Evolutionary conservation across 768 basidiomycete genomes (phyloP).

Genomic region (Boletus reticuloceps): DNA sequence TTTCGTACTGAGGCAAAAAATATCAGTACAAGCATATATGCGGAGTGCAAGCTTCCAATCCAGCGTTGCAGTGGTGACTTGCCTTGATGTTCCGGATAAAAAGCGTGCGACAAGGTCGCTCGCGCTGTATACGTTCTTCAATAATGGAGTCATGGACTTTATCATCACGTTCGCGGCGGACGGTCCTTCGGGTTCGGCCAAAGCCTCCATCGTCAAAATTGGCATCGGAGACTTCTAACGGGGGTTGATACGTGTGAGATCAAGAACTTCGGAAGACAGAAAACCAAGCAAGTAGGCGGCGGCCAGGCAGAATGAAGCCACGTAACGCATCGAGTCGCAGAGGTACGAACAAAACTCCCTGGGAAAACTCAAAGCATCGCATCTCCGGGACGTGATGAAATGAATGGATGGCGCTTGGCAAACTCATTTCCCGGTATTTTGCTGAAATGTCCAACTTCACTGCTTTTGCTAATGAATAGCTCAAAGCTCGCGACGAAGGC

Average conservation of each 20-base stretch:
- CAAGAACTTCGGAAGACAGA: constrained; percentile 47
- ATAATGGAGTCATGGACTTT: constrained; percentile 90
- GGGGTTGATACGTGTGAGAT: constrained; percentile 40
- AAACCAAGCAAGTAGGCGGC: constrained; percentile 38
- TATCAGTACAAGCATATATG: constrained; percentile 10
- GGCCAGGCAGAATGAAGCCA: constrained; percentile 43
- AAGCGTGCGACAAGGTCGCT: constrained; percentile 91
- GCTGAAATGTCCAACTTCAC: constrained; percentile 35
- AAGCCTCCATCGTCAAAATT: constrained; percentile 54
- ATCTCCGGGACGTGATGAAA: constrained; percentile 18
- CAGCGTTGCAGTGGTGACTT: constrained; percentile 40
- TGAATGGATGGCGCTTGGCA: constrained; percentile 17
- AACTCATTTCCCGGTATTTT: constrained; percentile 30
- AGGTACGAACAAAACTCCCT: constrained; percentile 16
- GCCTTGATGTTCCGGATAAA: constrained; percentile 99
- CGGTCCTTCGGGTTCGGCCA: constrained; percentile 45
- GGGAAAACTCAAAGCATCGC: constrained; percentile 26
- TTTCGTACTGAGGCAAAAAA: constrained; percentile 67
- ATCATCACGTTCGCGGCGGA: constrained; percentile 80
- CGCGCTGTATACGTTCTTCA: constrained; percentile 90
- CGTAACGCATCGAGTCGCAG: constrained; percentile 42
- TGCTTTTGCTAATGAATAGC: constrained; percentile 48
- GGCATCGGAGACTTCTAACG: constrained; percentile 63
- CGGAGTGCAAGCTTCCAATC: constrained; percentile 6
- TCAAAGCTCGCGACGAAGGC: constrained; percentile 43